These are phyloP conservation scores for Annulohypoxylon truncatum DNA, from an alignment of 2,329 filamentous ascomycete species.

Conservation along the genomic window DNA sequence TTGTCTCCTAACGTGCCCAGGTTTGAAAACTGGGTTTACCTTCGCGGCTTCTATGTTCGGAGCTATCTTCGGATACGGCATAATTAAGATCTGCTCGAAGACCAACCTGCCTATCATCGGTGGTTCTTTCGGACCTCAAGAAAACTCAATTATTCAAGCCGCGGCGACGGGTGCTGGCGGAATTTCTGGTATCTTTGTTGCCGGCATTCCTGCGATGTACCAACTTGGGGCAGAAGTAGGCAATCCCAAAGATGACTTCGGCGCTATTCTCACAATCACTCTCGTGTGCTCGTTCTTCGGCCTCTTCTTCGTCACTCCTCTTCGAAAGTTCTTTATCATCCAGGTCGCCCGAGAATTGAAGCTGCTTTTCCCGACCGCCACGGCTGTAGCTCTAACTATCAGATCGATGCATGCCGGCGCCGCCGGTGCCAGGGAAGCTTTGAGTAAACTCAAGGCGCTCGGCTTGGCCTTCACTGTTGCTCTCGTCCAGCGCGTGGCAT, in stretches of 20 bases:
- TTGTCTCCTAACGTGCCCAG: slow-evolving; percentile 41
- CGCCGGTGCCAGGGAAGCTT: slow-evolving; percentile 61
- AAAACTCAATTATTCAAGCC: slow-evolving; percentile 68
- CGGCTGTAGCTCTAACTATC: slow-evolving; percentile 69
- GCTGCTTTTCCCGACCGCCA: slow-evolving; percentile 68
- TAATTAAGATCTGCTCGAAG: slow-evolving; percentile 62
- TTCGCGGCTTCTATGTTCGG: slow-evolving; percentile 59
- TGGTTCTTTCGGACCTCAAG: slow-evolving; percentile 66
- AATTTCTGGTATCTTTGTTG: slow-evolving; percentile 65
- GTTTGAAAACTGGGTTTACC: slow-evolving; percentile 60
- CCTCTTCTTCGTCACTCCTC: slow-evolving; percentile 70
- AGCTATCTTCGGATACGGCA: slow-evolving; percentile 66
- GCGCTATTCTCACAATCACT: slow-evolving; percentile 69
- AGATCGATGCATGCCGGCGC: slow-evolving; percentile 68
- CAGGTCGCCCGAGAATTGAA: slow-evolving; percentile 70
- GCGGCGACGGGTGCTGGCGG: slow-evolving; percentile 67
- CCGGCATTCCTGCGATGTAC: slow-evolving; percentile 67
- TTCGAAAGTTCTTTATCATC: slow-evolving; percentile 76
- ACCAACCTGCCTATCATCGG: slow-evolving; percentile 63
- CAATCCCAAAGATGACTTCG: slow-evolving; percentile 64
- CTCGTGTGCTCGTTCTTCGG: slow-evolving; percentile 73
- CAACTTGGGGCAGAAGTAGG: slow-evolving; percentile 60
- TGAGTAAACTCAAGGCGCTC: slow-evolving; percentile 66
- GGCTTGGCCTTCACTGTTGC: slow-evolving; percentile 60
- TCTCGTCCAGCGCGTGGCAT: slow-evolving; percentile 64